Base-by-base conservation (phyloP, 1,284 basidiomycete genomes). In the Malassezia nana region DNA sequence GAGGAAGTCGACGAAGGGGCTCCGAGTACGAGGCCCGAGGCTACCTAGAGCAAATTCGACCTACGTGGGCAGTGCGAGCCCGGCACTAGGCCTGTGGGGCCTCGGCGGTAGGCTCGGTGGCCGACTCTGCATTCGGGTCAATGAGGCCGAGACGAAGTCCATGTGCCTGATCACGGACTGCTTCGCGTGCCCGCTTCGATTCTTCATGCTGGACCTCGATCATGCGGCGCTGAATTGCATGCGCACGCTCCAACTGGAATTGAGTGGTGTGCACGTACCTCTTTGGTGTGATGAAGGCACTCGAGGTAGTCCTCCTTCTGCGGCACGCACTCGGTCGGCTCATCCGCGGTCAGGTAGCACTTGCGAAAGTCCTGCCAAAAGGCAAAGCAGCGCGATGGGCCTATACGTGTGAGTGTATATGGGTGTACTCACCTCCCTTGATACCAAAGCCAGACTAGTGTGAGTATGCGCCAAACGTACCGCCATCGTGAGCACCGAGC, bases 281-380 rank as follows among this genome's bases (percentile, higher is more conserved):
- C 89, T 76, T 92, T 88, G 39, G 82, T 84, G 72, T 86, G 83
- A 75, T 94, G 90, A 56, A 95, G 77, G 76, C 91, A 95, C 76
- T 94, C 89, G 54, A 94, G 75, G 78, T 95, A 95, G 76, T 94
- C 90, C 60, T 87, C 87, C 58, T 82, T 83, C 62, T 83, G 84
- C 15, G 79, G 76, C 15, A 79, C 76, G 75, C 90, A 95, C 67
- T 87, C 79, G 41, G 77, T 75, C 1, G 89, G 87, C 42, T 78
- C 78, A 62, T 91, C 87, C 44, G 89, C 82, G 55, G 82, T 79
- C 8, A 85, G 84, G 74, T 94, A 95, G 78, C 90, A 95, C 85
- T 94, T 76, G 44, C 75, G 73, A 66, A 77, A 77, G 53, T 77
- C 76, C 66, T 91, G 88, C 89, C 90, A 95, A 77, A 86, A 88